Conservation (phyloP, 768 basidiomycete genomes). For the Lactifluus subvellereus region DNA sequence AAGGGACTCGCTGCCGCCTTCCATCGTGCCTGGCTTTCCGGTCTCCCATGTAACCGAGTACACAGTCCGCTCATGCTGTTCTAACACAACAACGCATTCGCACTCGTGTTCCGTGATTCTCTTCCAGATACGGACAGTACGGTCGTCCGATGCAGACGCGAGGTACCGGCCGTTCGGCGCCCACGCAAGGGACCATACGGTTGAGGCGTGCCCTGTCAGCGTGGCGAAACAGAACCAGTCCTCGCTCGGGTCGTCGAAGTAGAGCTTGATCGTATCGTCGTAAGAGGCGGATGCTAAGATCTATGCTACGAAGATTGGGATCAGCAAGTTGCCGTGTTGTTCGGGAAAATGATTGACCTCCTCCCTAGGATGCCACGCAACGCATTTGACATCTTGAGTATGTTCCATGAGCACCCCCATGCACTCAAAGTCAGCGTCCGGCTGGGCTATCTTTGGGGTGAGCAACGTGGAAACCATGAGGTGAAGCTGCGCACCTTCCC, state of each 20-base stretch:
- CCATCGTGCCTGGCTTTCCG: constrained; percentile 28
- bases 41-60: constrained; percentile 75
- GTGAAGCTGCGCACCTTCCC: constrained; percentile 67
- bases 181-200: constrained; percentile 90
- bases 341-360: constrained; percentile 44
- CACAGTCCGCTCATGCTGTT: constrained; percentile 68
- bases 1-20: constrained; percentile 35
- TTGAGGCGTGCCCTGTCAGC: constrained; percentile 73
- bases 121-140: constrained; percentile 81
- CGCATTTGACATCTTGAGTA: constrained; percentile 90
- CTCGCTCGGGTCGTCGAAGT: constrained; percentile 86
- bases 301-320: constrained; percentile 39
- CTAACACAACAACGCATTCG: constrained; percentile 53
- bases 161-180: constrained; percentile 71
- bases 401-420: constrained; percentile 96
- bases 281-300: constrained; percentile 96
- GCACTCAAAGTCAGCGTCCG: constrained; percentile 92
- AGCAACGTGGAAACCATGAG: background rate
- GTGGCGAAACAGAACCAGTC: constrained; percentile 92
- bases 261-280: constrained; percentile 93
- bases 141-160: constrained; percentile 83
- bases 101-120: constrained; percentile 56
- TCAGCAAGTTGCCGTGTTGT: constrained; percentile 7
- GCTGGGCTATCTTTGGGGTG: constrained; percentile 54
- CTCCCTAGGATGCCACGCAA: constrained; percentile 93